Percentiles rank a stretch among this genome's conserved stretches.
phyloP scores from a whole-genome alignment of 2,329 filamentous ascomycete genomes.

The Incumbomyces delicatus region DNA sequence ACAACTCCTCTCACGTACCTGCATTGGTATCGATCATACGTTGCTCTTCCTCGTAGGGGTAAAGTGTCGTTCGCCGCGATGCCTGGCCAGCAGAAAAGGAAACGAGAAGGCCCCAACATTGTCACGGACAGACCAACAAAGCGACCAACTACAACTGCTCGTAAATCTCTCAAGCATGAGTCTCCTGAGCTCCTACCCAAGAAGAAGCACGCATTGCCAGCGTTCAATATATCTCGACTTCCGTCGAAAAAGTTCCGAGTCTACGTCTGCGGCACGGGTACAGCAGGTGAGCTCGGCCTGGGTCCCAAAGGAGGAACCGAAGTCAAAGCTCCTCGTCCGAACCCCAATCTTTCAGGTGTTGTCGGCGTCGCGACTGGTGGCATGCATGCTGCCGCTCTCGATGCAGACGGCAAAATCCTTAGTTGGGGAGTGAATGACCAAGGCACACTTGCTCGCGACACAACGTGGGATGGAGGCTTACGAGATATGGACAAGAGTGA shows the following conservation, averaged over 20 bases:
- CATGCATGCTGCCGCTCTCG: constrained; percentile 68
- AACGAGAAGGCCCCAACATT: too few species aligned
- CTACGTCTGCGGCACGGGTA: constrained; percentile 69
- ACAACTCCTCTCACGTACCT: too few species aligned
- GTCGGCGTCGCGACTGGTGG: constrained; percentile 52
- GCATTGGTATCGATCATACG: too few species aligned
- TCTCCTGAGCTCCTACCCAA: too few species aligned
- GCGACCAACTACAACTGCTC: too few species aligned
- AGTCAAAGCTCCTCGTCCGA: constrained; percentile 61
- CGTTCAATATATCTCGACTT: too few species aligned
- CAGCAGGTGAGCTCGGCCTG: constrained; percentile 66
- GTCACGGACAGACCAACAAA: too few species aligned
- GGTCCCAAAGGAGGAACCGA: constrained; percentile 50
- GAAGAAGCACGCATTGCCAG: too few species aligned
- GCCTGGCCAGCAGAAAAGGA: too few species aligned
- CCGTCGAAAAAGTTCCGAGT: constrained; percentile 25
- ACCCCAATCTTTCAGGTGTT: constrained; percentile 49
- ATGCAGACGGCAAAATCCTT: constrained; percentile 66
- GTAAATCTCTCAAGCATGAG: too few species aligned
- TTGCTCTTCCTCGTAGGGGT: too few species aligned
- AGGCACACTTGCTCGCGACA: constrained; percentile 65
- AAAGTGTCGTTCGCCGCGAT: too few species aligned
- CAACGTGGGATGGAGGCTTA: constrained; percentile 39
- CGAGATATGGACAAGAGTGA: constrained; percentile 26
- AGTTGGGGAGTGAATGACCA: constrained; percentile 88